Percentiles rank a stretch among this genome's conserved stretches.
Conservation (phyloP, 208 protist genomes). For the Herpetomonas tarakana region DNA sequence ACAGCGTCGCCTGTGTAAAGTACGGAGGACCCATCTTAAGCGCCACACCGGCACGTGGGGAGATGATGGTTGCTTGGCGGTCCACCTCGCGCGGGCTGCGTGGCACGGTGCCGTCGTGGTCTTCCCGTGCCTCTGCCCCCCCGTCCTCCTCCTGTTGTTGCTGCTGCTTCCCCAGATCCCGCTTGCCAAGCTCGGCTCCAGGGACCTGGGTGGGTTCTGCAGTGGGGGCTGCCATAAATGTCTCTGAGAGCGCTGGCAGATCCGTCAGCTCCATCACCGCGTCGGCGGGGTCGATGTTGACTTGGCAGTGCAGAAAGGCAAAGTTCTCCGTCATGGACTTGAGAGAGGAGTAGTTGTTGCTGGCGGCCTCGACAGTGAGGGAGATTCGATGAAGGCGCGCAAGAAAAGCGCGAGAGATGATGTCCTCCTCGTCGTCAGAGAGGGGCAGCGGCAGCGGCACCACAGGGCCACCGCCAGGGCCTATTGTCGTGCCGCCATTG, state of each 20-base stretch:
- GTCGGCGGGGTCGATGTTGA: constrained; percentile 38
- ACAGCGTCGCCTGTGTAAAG: constrained; percentile 57
- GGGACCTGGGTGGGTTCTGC: neutral
- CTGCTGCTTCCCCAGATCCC: neutral
- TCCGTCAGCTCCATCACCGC: constrained; percentile 37
- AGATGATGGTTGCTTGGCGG: neutral
- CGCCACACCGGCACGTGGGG: constrained; percentile 32
- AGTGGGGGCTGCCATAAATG: neutral
- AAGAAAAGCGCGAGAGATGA: constrained; percentile 43
- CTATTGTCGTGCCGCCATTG: neutral
- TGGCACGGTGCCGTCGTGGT: neutral
- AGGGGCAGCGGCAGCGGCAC: constrained; percentile 14
- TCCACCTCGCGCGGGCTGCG: neutral
- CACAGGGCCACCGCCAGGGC: neutral
- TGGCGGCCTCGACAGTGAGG: constrained; percentile 41
- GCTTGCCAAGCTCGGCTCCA: neutral
- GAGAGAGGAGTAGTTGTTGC: constrained; percentile 78
- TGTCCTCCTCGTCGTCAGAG: constrained; percentile 31
- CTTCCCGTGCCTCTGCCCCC: no score
- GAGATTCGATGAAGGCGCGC: constrained; percentile 38
- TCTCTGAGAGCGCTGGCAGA: constrained; percentile 26
- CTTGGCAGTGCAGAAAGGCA: constrained; percentile 79
- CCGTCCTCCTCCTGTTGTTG: neutral
- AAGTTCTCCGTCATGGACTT: constrained; percentile 85
- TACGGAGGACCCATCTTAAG: constrained; percentile 34